Evolutionary conservation across 306 rosid genomes (phyloP).

Genomic region (Canavalia gladiata): DNA sequence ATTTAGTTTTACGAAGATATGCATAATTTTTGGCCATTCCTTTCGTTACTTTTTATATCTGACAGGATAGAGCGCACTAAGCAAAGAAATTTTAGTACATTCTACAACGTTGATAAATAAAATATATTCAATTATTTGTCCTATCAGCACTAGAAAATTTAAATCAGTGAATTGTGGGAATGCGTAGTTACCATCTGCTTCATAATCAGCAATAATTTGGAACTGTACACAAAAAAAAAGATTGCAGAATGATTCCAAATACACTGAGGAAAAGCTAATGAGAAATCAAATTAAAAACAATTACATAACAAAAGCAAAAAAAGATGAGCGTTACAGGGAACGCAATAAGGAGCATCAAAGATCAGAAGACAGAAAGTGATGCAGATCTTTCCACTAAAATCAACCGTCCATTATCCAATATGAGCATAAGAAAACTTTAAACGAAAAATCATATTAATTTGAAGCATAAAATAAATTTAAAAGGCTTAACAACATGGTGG

Average conservation of each 20-base stretch:
- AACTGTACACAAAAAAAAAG: background rate
- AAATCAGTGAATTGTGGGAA: background rate
- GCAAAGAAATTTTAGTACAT: background rate
- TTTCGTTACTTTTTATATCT: background rate
- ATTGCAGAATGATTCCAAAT: too few species aligned
- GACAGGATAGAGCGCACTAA: constrained; percentile 1
- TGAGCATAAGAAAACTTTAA: background rate
- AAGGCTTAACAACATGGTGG: background rate
- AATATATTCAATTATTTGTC: background rate
- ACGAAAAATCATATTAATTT: background rate
- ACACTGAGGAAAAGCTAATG: too few species aligned
- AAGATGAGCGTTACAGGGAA: background rate
- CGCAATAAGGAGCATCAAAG: background rate
- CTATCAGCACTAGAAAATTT: background rate
- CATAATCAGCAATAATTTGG: background rate
- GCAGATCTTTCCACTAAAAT: background rate
- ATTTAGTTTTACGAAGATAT: background rate
- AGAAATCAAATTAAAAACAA: background rate
- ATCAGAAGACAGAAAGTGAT: constrained; percentile 9
- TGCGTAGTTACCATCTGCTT: background rate
- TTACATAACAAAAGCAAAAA: background rate
- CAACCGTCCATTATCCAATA: background rate
- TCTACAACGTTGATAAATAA: background rate
- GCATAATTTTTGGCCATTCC: background rate
- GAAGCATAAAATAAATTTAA: background rate